phyloP scores from a whole-genome alignment of 202 grass and related monocot genomes.

The Alloteropsis angusta region DNA sequence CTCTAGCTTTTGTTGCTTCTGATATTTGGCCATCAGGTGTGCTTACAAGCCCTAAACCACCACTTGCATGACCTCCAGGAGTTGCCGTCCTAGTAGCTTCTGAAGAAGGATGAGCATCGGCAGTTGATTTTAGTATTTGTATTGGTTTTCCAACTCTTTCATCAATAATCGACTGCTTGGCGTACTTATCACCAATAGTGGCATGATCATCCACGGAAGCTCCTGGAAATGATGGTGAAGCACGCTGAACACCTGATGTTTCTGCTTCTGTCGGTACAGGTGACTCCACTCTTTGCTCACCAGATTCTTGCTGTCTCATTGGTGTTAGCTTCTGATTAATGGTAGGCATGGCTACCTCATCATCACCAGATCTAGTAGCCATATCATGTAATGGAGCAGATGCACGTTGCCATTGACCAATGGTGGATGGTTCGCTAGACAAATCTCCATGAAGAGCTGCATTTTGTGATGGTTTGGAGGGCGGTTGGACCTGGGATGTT shows the following conservation, averaged over 20 bases:
- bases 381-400: conserved; percentile 8
- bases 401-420: conserved; percentile 23
- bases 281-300: conserved; percentile 14
- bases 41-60: not conserved
- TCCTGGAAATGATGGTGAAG: conserved; percentile 16
- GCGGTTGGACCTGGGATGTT: conserved; percentile 18
- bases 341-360: not conserved
- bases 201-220: not conserved
- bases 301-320: not conserved
- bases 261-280: conserved; percentile 7
- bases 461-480: not conserved
- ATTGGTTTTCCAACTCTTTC: not conserved
- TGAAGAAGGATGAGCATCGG: conserved; percentile 3
- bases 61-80: not conserved
- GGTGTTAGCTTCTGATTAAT: conserved; percentile 19
- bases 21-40: conserved; percentile 2
- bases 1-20: not conserved
- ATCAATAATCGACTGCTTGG: not conserved
- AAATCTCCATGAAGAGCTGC: conserved; percentile 14
- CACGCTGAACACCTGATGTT: conserved; percentile 8
- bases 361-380: conserved; percentile 3
- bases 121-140: conserved; percentile 9
- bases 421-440: conserved; percentile 9
- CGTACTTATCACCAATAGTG: not conserved
- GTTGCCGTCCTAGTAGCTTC: conserved; percentile 10